Base-by-base conservation (phyloP, 805 yeast genomes). In the Jamesozyma piceae region DNA sequence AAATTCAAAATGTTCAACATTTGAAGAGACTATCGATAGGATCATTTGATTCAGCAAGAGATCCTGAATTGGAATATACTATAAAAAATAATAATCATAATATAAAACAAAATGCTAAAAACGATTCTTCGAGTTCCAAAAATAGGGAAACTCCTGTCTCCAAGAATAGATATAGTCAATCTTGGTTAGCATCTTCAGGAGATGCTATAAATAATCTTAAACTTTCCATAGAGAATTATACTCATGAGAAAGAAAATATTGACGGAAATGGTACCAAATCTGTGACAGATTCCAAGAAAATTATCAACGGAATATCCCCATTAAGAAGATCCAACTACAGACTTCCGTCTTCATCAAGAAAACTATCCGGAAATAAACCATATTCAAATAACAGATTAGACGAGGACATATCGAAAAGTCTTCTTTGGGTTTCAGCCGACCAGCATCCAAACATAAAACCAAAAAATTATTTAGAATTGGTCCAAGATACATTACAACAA, bases 361-460 rank as follows among this genome's bases (percentile, higher is more conserved):
- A 37, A 29, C 27, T 28, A 28, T 27, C 27, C 15, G 5, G n/a
- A 19, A n/a, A 20, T 19, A 17, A 21, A 17, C 9, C 6, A 26
- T 9, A 15, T n/a, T 13, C 10, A 19, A 37, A 29, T 22, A 24
- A 33, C 6, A 9, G n/a, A 15, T 26, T 30, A 11, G 35, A 39
- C 27, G 36, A 40, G 4, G 38, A 33, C n/a, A n/a, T 42, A 27
- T 64, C 74, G n/a, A 71, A 73, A 31, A 67, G 74, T 43, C 64
- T 83, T 28, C 65, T 90, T 39, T 90, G 97, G 97, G 96, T 90
- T 1, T 97, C 97, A 0, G 97, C 97, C 1, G 78, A 77, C 46
- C 71, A 86, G 26, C 97, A 90, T 57, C 97, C 97, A 1, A 89
- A 84, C 52, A 74, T 90, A 15, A 89, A 94, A 19, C 97, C 97